Evolutionary conservation across 2,329 filamentous ascomycete species (phyloP).

Genomic region (Aspergillus pseudoglaucus): DNA sequence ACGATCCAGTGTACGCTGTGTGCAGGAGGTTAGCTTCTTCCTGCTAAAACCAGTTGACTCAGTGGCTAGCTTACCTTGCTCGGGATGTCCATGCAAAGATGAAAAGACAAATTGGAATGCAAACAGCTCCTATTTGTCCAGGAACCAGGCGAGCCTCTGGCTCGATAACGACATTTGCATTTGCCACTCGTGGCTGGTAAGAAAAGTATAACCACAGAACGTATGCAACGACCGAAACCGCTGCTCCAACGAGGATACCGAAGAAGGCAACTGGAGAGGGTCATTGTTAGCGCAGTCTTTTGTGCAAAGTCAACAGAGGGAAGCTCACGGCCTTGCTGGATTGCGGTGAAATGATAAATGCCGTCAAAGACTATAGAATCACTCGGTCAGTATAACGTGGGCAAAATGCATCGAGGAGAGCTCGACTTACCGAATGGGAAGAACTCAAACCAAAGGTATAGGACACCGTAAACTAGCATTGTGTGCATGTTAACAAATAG

Average conservation of each 20-base stretch:
- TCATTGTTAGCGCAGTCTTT: neutral
- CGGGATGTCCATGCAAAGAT: conserved; percentile 13
- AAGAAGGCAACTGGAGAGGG: conserved; percentile 6
- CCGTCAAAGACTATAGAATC: conserved; percentile 7
- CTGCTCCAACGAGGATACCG: conserved; percentile 8
- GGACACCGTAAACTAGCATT: conserved; percentile 12
- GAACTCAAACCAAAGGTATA: conserved; percentile 16
- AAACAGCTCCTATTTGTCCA: conserved; percentile 8
- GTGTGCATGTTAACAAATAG: conserved; percentile 11
- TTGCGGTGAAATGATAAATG: conserved; percentile 7
- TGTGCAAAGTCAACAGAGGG: neutral
- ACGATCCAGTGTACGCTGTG: conserved; percentile 36
- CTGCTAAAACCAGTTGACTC: conserved; percentile 19
- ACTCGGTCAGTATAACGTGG: too few species aligned
- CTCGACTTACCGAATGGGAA: conserved; percentile 12
- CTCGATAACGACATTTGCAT: conserved; percentile 1
- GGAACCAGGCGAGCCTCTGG: conserved; percentile 11
- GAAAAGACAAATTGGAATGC: conserved; percentile 11
- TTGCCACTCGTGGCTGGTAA: conserved; percentile 5
- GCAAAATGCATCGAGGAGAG: neutral
- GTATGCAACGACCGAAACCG: conserved; percentile 4
- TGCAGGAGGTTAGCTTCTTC: conserved; percentile 16
- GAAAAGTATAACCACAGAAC: conserved; percentile 8
- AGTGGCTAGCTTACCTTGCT: conserved; percentile 2
- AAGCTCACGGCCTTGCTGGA: conserved; percentile 6